Percentiles rank a stretch among this genome's conserved stretches.
Conservation (phyloP, 192 early-diverging fungal species). For the Coemansia sp. region DNA sequence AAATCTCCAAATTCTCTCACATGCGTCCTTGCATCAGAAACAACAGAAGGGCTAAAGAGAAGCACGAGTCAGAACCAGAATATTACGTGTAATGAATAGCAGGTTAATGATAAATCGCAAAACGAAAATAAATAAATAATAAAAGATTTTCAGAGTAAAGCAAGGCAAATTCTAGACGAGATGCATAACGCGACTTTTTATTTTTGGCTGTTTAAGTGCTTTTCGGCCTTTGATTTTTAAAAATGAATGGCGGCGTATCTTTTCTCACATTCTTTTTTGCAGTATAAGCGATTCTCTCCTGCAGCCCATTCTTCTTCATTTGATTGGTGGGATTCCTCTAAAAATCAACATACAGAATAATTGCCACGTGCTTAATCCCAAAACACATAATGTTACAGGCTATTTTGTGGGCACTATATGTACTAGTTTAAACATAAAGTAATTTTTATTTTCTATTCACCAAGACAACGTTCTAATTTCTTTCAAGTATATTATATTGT, state of each 20-base stretch:
- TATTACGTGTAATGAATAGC: neutral
- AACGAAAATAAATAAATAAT: slow-evolving; percentile 2
- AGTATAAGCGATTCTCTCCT: too few species aligned
- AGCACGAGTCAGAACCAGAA: neutral
- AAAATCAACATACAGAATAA: too few species aligned
- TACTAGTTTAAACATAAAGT: neutral
- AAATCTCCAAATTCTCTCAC: neutral
- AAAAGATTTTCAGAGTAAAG: neutral
- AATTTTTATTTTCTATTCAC: neutral
- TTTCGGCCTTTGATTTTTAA: neutral
- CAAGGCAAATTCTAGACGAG: neutral
- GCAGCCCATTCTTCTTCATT: too few species aligned
- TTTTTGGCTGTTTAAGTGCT: neutral
- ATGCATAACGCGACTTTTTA: neutral
- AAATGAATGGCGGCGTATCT: neutral
- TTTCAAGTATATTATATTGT: too few species aligned
- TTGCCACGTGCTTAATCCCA: too few species aligned
- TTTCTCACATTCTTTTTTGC: neutral
- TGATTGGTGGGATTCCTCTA: too few species aligned
- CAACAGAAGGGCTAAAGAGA: neutral
- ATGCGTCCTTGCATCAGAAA: neutral
- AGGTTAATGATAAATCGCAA: neutral
- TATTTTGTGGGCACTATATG: neutral
- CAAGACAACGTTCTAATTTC: too few species aligned
- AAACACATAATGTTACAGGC: too few species aligned